Conservation (phyloP, 352 stramenopile genomes). For the Globisporangium middletonii region DNA sequence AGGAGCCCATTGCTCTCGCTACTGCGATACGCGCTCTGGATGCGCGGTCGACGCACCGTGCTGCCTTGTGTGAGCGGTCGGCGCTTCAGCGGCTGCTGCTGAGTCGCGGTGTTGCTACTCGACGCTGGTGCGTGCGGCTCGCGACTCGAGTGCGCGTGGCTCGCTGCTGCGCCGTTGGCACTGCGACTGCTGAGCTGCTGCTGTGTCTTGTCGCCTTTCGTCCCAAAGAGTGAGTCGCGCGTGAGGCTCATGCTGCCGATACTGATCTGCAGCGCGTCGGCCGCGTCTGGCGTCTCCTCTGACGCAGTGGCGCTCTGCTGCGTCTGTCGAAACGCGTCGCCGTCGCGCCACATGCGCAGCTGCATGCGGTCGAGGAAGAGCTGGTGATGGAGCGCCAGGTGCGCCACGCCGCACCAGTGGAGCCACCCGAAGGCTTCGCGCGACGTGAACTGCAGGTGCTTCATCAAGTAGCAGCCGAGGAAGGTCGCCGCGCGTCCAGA, state of each 20-base stretch:
- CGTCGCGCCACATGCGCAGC: slow-evolving; percentile 59
- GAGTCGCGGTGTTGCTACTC: background rate
- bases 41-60: slow-evolving; percentile 21
- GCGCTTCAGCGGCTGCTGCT: slow-evolving; percentile 18
- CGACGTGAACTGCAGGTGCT: slow-evolving; percentile 93
- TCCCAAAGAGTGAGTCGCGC: slow-evolving; percentile 48
- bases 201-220: slow-evolving; percentile 13
- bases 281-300: background rate
- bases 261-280: slow-evolving; percentile 32
- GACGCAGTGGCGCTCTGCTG: slow-evolving; percentile 2
- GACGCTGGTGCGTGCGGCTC: background rate
- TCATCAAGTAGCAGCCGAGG: slow-evolving; percentile 98
- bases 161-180: background rate
- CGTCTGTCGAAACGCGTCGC: slow-evolving; percentile 24
- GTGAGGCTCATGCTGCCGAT: slow-evolving; percentile 60
- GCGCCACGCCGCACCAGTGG: slow-evolving; percentile 89
- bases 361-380: slow-evolving; percentile 89
- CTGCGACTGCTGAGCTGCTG: slow-evolving; percentile 4
- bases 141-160: background rate
- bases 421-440: slow-evolving; percentile 94
- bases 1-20: slow-evolving; percentile 4
- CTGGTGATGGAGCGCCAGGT: slow-evolving; percentile 82
- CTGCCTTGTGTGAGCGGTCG: slow-evolving; percentile 43
- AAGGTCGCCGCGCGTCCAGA: slow-evolving; percentile 91
- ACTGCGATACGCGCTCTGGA: slow-evolving; percentile 23